Percentiles rank a stretch among this genome's conserved stretches.
These are phyloP conservation scores for Trichoderma koningiopsis DNA, from an alignment of 2,329 filamentous ascomycete species.

Conservation along the genomic window DNA sequence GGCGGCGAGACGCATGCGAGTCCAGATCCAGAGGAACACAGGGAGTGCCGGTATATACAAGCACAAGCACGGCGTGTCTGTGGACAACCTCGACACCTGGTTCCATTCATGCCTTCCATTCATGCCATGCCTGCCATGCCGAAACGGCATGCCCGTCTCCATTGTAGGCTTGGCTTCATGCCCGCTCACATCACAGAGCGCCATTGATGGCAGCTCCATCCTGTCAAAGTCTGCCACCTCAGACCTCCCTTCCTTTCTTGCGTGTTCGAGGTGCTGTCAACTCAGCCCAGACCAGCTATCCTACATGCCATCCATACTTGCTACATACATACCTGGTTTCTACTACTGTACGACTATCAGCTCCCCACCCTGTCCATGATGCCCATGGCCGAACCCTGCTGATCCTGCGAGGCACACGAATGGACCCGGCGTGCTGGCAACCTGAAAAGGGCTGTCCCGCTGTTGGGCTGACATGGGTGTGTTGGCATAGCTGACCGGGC, in stretches of 20 bases:
- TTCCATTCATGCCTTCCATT: conserved; percentile 14
- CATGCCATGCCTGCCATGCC: conserved; percentile 11
- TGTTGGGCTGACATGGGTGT: conserved; percentile 26
- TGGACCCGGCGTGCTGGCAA: conserved; percentile 26
- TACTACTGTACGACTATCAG: conserved; percentile 16
- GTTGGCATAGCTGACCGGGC: conserved; percentile 19
- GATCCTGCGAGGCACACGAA: conserved; percentile 26
- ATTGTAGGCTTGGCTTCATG: conserved; percentile 15
- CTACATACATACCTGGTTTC: neutral
- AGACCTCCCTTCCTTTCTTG: conserved; percentile 1
- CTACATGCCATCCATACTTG: too few species aligned
- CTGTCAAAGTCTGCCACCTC: conserved; percentile 23
- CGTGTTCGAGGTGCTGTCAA: conserved; percentile 18
- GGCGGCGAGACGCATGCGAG: neutral
- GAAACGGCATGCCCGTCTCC: conserved; percentile 18
- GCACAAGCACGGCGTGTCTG: neutral
- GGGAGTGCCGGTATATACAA: neutral
- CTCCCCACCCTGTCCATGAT: neutral
- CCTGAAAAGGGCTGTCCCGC: conserved; percentile 25
- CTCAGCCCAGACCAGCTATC: neutral
- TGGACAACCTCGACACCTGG: conserved; percentile 9
- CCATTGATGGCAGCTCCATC: conserved; percentile 9
- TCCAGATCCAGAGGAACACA: neutral
- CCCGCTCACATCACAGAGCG: neutral
- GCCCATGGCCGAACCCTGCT: conserved; percentile 21